phyloP scores from a whole-genome alignment of 306 rosid species.

The Luffa acutangula region DNA sequence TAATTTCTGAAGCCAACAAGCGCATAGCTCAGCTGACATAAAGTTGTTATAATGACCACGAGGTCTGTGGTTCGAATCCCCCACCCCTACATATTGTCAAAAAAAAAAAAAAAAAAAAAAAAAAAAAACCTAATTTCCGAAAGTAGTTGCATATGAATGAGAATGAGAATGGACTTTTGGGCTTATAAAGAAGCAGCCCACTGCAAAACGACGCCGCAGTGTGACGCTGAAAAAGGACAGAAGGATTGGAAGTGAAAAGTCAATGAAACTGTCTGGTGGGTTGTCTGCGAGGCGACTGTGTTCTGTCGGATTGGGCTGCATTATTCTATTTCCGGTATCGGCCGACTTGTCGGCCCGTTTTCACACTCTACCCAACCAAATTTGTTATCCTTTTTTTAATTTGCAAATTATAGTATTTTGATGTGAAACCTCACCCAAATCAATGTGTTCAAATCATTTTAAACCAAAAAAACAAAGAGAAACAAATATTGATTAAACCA shows the following conservation, averaged over 20 bases:
- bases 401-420: neutral
- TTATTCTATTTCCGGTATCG: neutral
- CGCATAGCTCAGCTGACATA: no score
- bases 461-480: neutral
- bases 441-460: neutral
- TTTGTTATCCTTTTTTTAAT: neutral
- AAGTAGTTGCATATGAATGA: no score
- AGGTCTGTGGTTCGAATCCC: no score
- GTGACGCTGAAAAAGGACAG: neutral
- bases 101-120: no score
- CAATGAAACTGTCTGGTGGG: neutral
- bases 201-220: neutral
- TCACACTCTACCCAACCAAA: neutral
- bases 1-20: no score
- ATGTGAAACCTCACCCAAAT: neutral
- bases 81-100: no score
- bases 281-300: neutral
- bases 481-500: neutral
- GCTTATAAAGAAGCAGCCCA: neutral
- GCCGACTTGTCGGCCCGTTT: slow-evolving; percentile 3
- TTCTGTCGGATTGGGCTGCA: slow-evolving; percentile 5
- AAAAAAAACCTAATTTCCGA: no score
- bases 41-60: no score
- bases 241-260: neutral
- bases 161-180: neutral